Evolutionary conservation across 208 protist genomes (phyloP), one percentile per base, ranked within the genome.

Genomic region (Sergeia podlipaevii): DNA sequence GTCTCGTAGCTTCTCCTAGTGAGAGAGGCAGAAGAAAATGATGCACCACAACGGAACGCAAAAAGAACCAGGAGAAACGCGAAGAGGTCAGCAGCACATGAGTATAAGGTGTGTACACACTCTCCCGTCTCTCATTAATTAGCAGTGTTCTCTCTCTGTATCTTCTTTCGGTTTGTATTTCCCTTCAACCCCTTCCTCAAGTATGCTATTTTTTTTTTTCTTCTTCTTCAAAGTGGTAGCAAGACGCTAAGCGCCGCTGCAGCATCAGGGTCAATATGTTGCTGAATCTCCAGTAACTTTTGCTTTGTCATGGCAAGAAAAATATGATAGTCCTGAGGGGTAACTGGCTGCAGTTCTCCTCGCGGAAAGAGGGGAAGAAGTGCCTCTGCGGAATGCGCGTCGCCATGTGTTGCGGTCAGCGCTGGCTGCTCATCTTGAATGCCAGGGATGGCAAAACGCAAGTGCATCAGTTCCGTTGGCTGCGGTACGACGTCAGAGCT

Each of bases 321-420:
- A 0, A 70, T 52, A 11, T 72, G 29, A 17, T 82, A 60, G 62
- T 81, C 62, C 6, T 57, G 54, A 21, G 60, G 64, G 11, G 59
- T 42, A 43, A 86, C 67, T 24, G 66, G 58, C 20, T 55, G 46
- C 7, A 58, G 48, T 46, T 76, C 72, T 15, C 79, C 79, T 11
- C 71, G 70, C 10, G n/a, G 11, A 28, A 79, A 82, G 24, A 86
- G 51, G 17, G 79, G 74, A 13, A 86, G 37, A 10, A 67, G 51
- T 7, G n/a, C 23, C 28, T 38, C 11, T 27, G 48, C 26, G 46
- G 15, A 37, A 24, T 10, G 29, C 36, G 17, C 23, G 36, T 27
- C 24, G 39, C 29, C 29, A 23, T 17, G 11, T 17, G 15, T 7
- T 20, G 7, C 7, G 46, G 23, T 37, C 24, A 13, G 27, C 20